Evolutionary conservation across 1,284 basidiomycete genomes (phyloP).

Genomic region (Ceratobasidium theobromae): DNA sequence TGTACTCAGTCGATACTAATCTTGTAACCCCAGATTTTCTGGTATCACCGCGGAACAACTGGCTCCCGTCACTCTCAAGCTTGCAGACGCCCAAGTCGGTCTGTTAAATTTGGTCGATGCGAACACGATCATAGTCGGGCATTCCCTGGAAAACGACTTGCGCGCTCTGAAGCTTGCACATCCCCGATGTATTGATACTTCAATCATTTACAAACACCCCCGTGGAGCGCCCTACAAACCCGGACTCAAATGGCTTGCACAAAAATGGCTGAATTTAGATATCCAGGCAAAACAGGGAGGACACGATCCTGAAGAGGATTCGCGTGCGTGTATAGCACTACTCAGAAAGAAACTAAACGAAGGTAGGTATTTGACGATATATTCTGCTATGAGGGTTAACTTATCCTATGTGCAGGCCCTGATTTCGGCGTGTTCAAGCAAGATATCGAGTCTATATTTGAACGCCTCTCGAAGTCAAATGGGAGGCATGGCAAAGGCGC

Average conservation of each 20-base stretch:
- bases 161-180: slow-evolving; percentile 81
- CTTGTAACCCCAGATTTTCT: slow-evolving; percentile 63
- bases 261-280: slow-evolving; percentile 83
- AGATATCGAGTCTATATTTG: slow-evolving; percentile 86
- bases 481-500: slow-evolving; percentile 39
- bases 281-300: slow-evolving; percentile 78
- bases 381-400: slow-evolving; percentile 5
- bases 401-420: slow-evolving; percentile 49
- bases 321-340: slow-evolving; percentile 80
- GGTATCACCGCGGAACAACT: slow-evolving; percentile 82
- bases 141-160: slow-evolving; percentile 90
- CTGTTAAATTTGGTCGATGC: slow-evolving; percentile 58
- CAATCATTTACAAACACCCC: slow-evolving; percentile 84
- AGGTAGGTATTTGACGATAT: slow-evolving; percentile 46
- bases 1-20: neutral
- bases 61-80: slow-evolving; percentile 66
- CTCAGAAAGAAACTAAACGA: slow-evolving; percentile 76
- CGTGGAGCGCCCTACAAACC: slow-evolving; percentile 88
- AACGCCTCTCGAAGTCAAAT: slow-evolving; percentile 63
- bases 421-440: slow-evolving; percentile 81
- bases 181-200: slow-evolving; percentile 85
- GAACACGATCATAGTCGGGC: slow-evolving; percentile 86
- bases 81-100: slow-evolving; percentile 71
- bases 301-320: slow-evolving; percentile 91
- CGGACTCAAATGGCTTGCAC: slow-evolving; percentile 87